Conservation (phyloP, 768 basidiomycete genomes). For the Botryobasidium botryosum region DNA sequence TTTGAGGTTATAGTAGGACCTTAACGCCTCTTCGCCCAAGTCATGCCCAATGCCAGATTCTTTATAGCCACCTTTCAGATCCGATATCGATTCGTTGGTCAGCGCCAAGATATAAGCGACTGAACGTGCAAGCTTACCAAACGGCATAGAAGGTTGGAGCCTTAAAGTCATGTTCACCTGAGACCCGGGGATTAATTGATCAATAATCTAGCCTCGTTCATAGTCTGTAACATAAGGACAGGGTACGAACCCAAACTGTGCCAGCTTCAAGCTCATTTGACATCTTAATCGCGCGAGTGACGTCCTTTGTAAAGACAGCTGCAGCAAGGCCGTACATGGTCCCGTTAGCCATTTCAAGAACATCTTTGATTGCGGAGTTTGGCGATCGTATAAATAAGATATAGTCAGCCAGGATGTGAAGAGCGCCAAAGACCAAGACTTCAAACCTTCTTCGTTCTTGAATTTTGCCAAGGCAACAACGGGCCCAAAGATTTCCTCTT, state of each 20-base stretch:
- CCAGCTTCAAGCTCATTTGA: constrained; percentile 25
- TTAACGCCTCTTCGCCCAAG: constrained; percentile 58
- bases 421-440: too few relatives aligned
- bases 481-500: constrained; percentile 67
- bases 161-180: constrained; percentile 16
- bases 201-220: too few relatives aligned
- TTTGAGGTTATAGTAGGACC: constrained; percentile 52
- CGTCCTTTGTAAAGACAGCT: constrained; percentile 55
- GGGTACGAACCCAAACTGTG: constrained; percentile 18
- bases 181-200: too few relatives aligned
- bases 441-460: constrained; percentile 40
- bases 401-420: constrained; percentile 5
- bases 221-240: too few relatives aligned
- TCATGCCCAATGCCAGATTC: constrained; percentile 57
- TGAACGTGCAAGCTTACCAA: constrained; percentile 62
- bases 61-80: background rate
- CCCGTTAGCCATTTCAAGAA: constrained; percentile 45
- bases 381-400: too few relatives aligned
- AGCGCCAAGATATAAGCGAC: background rate
- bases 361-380: too few relatives aligned
- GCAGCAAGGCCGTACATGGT: constrained; percentile 74
- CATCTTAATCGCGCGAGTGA: constrained; percentile 9
- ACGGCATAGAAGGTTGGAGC: constrained; percentile 44
- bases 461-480: constrained; percentile 65
- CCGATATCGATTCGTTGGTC: background rate